A percentile compares a stretch with the other conserved stretches of the same genome.
Evolutionary conservation across 2,329 filamentous ascomycete genomes (phyloP).

Genomic region (Cercospora berteroae): DNA sequence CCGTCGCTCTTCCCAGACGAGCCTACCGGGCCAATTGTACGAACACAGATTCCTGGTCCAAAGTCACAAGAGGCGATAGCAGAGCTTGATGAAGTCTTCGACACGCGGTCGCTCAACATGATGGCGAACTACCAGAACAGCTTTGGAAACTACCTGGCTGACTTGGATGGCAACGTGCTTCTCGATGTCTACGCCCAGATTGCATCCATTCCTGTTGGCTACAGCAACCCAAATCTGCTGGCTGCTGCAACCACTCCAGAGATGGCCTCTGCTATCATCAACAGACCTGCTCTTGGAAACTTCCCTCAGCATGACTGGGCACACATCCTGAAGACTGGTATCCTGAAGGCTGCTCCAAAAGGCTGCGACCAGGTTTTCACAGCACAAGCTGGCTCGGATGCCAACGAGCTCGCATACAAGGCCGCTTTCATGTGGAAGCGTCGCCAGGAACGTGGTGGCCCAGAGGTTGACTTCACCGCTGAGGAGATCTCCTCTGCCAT

Average conservation of each 20-base stretch:
- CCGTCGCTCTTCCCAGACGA: conserved; percentile 53
- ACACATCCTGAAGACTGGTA: conserved; percentile 71
- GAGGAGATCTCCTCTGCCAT: conserved; percentile 74
- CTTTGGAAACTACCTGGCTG: conserved; percentile 75
- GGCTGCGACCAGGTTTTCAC: conserved; percentile 89
- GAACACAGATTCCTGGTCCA: conserved; percentile 70
- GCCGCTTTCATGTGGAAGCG: conserved; percentile 92
- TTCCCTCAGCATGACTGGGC: conserved; percentile 87
- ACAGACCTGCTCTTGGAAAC: conserved; percentile 85
- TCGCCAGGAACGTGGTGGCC: conserved; percentile 75
- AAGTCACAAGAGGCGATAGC: conserved; percentile 66
- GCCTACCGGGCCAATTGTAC: conserved; percentile 54
- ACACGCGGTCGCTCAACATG: conserved; percentile 83
- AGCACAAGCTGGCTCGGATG: conserved; percentile 82
- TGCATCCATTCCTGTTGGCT: conserved; percentile 86
- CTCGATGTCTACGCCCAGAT: conserved; percentile 89
- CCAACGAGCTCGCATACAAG: conserved; percentile 93
- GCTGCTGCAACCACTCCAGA: conserved; percentile 70
- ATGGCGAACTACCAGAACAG: conserved; percentile 72
- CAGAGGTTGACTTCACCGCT: conserved; percentile 72
- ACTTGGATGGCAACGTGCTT: conserved; percentile 68
- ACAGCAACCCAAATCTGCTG: conserved; percentile 79
- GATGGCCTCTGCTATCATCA: conserved; percentile 79
- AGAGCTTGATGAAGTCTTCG: conserved; percentile 75
- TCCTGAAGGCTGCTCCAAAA: conserved; percentile 78